Evolutionary conservation across 257 asterid species (phyloP), one percentile per base, ranked within the genome.

Genomic region (Voacanga thouarsii): DNA sequence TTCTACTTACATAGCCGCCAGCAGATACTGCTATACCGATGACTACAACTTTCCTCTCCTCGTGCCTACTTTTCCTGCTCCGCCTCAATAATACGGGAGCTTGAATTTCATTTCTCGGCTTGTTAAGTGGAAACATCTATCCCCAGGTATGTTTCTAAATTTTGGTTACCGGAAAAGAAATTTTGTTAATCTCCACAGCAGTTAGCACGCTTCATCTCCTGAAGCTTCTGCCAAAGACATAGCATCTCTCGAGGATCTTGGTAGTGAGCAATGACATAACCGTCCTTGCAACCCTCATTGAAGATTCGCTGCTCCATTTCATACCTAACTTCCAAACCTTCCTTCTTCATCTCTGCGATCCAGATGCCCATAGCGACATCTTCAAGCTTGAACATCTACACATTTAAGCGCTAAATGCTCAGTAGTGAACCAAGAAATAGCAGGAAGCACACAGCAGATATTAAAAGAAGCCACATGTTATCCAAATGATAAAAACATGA

Each of bases 281-380:
- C 97, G 66, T 89, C 92, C 61, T 82, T 90, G 85, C 99, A 96
- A 9, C 98, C 99, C n/a, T 86, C 96, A 4, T 81, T 86, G 47
- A 89, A 80, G 30, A 93, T 90, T 88, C 98, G 86, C 77, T 87
- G 94, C 1, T 96, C 99, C 28, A 83, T 89, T 83, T 90, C 90
- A 64, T 96, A 96, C 74, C 76, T 87, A 78, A 96, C 91, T 80
- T 87, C 82, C 79, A 90, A 24, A 51, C 98, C 97, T 45, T 85
- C 86, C 79, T 86, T 88, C 81, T 86, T 89, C 94, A 96, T 87
- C 72, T 90, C 97, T 2, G 88, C 91, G 23, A 96, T 90, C 99
- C 99, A 96, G 80, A 92, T 94, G 53, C 98, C 99, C 98, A 96
- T 92, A 12, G 97, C 96, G 14, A 93, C 97, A 15, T 96, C 98